A percentile compares a stretch with the other conserved stretches of the same genome.
phyloP scores from a whole-genome alignment of 2,329 filamentous ascomycete genomes.

The Alternaria solani region DNA sequence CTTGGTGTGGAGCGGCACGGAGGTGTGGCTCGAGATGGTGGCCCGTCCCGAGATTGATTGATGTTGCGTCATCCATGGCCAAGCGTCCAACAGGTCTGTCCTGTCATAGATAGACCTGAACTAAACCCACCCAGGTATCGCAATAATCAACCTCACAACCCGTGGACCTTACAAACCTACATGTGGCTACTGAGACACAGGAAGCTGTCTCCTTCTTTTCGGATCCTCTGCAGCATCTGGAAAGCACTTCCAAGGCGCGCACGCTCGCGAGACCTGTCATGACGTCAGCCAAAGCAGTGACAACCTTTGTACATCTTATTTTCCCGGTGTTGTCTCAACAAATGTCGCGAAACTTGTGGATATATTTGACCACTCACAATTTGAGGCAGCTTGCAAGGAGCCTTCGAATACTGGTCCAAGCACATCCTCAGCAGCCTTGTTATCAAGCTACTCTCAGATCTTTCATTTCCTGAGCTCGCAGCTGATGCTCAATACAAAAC shows the following conservation, averaged over 20 bases:
- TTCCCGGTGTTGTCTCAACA: neutral
- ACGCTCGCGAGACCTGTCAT: neutral
- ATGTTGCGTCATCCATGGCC: constrained; percentile 22
- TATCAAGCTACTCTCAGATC: neutral
- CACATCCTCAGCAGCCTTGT: neutral
- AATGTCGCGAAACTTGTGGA: neutral
- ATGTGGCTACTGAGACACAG: neutral
- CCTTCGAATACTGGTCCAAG: neutral
- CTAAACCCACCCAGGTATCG: neutral
- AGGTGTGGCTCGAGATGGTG: constrained; percentile 17
- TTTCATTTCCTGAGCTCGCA: neutral
- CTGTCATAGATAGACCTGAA: too few species aligned
- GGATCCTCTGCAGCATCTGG: neutral
- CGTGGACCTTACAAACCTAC: neutral
- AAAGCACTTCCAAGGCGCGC: neutral
- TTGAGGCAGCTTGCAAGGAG: neutral
- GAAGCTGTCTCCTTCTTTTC: neutral
- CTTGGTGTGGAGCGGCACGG: constrained; percentile 17
- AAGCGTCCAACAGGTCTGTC: neutral
- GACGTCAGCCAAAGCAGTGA: too few species aligned
- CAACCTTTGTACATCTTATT: neutral
- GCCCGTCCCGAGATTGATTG: constrained; percentile 4
- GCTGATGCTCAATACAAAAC: neutral
- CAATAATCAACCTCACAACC: neutral
- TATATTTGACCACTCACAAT: neutral